Evolutionary conservation across 1,139 yeast species (phyloP), one percentile per base, ranked within the genome.

Genomic region (Waltiozyma sp.): DNA sequence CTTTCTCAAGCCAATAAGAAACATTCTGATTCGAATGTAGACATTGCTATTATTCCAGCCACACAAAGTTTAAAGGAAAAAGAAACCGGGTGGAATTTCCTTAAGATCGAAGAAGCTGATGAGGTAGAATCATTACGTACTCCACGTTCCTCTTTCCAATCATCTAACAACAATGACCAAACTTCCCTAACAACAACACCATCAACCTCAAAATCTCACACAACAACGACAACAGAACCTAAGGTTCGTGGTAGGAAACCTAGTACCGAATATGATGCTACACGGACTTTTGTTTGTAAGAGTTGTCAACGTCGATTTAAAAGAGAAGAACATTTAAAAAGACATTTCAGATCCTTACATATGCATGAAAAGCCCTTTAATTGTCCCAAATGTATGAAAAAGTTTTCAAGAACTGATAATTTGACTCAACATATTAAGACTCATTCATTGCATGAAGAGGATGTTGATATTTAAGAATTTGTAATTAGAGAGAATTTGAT

Each of bases 291-390:
- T 52, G 66, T 59, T 24, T 68, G 67, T 50, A 62, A 60, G 7
- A 55, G 53, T 37, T 79, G 86, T 54, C 69, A 75, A 40, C 65
- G 83, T 54, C 62, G 82, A 44, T 84, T 84, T 64, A 77, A 80
- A 56, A 73, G 93, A 51, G 87, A 80, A 58, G 94, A 84, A 57
- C 94, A 84, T 60, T 64, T 84, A 52, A 81, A 80, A 58, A 70
- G 94, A 47, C 94, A 83, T 57, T 76, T 79, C 57, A 69, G 91
- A 47, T 78, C 87, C 15, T 68, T 83, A 50, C 85, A 79, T 56
- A 81, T 89, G 19, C 73, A 78, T 47, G 88, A 80, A 47, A 80
- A 81, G 59, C 93, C 94, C 0, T 83, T 72, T 60, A 77, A 70
- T 50, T 83, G 94, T 62, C 64, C 67, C n/a, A 69, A 75, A 31